Base-by-base conservation (phyloP, 805 yeast genomes). In the Isabelozyma pseudorhagii region DNA sequence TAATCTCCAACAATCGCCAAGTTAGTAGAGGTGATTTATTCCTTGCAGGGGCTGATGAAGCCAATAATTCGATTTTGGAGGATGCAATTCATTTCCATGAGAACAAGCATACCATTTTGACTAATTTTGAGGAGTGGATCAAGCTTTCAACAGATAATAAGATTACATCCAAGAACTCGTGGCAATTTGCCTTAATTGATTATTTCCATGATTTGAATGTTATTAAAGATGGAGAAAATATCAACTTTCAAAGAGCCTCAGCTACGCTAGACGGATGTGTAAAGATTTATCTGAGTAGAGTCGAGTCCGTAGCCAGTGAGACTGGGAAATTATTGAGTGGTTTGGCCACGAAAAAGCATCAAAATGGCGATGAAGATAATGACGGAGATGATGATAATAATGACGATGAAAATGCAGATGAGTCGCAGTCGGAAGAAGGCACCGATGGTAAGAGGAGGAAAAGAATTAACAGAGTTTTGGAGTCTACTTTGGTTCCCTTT, bases 201-300 rank as follows among this genome's bases (percentile, higher is more conserved):
- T 79, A 79, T 58, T 79, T 79, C 59, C 74, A 76, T 57, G 82
- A 79, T 54, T 65, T 79, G 66, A 74, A 72, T 44, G 71, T 74
- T 29, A 67, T 79, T 38, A 66, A 70, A 51, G 81, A 77, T 52
- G 78, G 77, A 8, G 67, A 65, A 11, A 61, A 59, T 40, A 88
- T 92, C 59, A 90, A 91, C 64, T 92, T 93, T 65, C 97, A 89
- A 64, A 82, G 85, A 56, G 98, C 97, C 0, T 83, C 94, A 0
- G 90, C 96, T 3, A 89, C 97, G 0, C 72, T 93, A 18, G 97
- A 92, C 60, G 97, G 97, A 0, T 92, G 97, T 73, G 93, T 92
- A 34, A 91, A 91, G 69, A 89, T 93, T 47, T 93, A 93, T 63
- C 82, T 92, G 10, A 87, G 96, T 13, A 80, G 98, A 58, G 91